phyloP scores from a whole-genome alignment of 306 rosid species.

The Luffa aegyptiaca region DNA sequence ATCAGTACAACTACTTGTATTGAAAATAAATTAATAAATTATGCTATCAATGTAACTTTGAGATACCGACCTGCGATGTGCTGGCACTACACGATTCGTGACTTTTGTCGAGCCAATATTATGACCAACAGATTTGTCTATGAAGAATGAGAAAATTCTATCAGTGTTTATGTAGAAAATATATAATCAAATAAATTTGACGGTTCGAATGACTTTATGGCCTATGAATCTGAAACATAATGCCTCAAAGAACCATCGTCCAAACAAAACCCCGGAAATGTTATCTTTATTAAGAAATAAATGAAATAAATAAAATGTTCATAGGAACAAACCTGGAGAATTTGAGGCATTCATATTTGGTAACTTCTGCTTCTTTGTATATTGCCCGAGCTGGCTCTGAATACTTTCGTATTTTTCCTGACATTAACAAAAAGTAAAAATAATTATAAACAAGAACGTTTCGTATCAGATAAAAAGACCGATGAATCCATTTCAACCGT shows the following conservation, averaged over 20 bases:
- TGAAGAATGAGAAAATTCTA: neutral
- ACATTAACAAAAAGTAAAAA: neutral
- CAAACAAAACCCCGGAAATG: neutral
- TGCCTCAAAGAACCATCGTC: neutral
- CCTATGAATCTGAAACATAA: neutral
- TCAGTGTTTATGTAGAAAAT: neutral
- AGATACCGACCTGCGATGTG: slow-evolving; percentile 35
- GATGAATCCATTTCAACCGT: too few species aligned
- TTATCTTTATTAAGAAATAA: neutral
- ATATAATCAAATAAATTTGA: neutral
- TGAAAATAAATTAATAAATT: neutral
- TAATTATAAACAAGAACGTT: neutral
- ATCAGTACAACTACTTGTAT: neutral
- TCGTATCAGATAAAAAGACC: neutral
- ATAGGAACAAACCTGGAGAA: slow-evolving; percentile 43
- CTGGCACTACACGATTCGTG: slow-evolving; percentile 53
- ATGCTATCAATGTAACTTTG: neutral
- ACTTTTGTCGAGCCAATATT: slow-evolving; percentile 28
- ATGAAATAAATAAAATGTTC: neutral
- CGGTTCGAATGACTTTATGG: neutral
- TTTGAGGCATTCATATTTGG: slow-evolving; percentile 33
- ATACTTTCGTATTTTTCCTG: slow-evolving; percentile 48
- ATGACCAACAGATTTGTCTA: slow-evolving; percentile 36
- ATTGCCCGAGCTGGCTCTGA: slow-evolving; percentile 34
- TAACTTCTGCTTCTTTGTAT: slow-evolving; percentile 40